Evolutionary conservation across 1,139 yeast genomes (phyloP), one percentile per base, ranked within the genome.

Genomic region (Waltiozyma sp.): DNA sequence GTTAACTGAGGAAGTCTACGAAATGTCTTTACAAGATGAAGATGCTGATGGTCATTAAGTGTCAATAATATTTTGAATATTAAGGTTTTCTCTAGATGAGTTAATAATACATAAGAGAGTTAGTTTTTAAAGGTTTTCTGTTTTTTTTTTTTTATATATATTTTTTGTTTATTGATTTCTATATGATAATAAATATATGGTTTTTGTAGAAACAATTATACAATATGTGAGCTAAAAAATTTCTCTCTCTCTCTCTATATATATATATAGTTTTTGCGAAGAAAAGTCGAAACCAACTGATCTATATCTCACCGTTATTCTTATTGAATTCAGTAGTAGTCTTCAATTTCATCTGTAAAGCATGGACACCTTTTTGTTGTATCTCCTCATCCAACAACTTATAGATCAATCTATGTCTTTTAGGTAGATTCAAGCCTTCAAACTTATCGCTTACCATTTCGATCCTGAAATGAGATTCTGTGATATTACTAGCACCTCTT

Each of bases 271-370:
- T n/a, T n/a, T n/a, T n/a, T n/a, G n/a, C n/a, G n/a, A n/a, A n/a
- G n/a, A n/a, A n/a, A n/a, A n/a, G n/a, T n/a, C n/a, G n/a, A n/a
- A n/a, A n/a, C n/a, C n/a, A n/a, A n/a, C n/a, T 23, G 10, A 7
- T 8, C n/a, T 26, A 38, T 38, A 24, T 41, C 15, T 28, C 19
- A 35, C 16, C 37, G 8, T 19, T 35, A 18, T 35, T 35, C 50
- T 64, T 69, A 24, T 62, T 64, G 45, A 66, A 68, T 56, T 87
- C 95, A 36, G 66, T 69, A 1, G 75, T 73, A 1, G 97, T 88
- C 61, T 84, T 84, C 0, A 95, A 82, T 57, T 80, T 77, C 64
- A 91, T 71, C 59, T 87, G 96, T 47, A 91, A 66, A 0, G 97
- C 96, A 65, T 91, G 98, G 19, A 91, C 77, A 1, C 95, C 91